These are phyloP conservation scores for Coemansia sp. DNA, from an alignment of 192 early-diverging fungal species.

Conservation along the genomic window DNA sequence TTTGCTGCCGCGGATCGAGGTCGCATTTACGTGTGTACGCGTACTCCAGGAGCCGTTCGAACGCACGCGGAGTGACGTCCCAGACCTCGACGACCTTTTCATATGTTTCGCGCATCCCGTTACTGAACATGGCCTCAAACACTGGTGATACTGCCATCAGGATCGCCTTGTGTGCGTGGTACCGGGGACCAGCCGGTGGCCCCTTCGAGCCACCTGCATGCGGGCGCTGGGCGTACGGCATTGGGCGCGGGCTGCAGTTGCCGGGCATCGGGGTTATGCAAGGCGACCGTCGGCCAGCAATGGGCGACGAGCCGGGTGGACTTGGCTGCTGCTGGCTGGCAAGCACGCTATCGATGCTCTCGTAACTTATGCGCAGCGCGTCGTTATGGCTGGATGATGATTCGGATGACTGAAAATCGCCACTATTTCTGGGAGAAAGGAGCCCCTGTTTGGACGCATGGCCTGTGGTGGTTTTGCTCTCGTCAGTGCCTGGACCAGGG, in stretches of 20 bases:
- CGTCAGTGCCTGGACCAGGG: conserved; percentile 24
- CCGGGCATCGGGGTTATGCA: conserved; percentile 51
- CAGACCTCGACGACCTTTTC: conserved; percentile 46
- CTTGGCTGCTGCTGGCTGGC: conserved; percentile 17
- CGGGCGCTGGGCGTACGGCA: conserved; percentile 31
- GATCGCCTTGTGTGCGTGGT: conserved; percentile 56
- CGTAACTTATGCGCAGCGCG: conserved; percentile 27
- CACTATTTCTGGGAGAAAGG: conserved; percentile 29
- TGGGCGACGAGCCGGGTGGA: conserved; percentile 15
- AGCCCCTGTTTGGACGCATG: conserved; percentile 15
- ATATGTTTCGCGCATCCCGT: conserved; percentile 60
- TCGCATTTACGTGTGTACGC: conserved; percentile 50
- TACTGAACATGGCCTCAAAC: conserved; percentile 60
- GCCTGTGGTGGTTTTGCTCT: not conserved
- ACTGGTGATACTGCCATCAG: conserved; percentile 54
- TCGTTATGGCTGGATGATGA: conserved; percentile 4
- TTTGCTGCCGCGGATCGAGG: not conserved
- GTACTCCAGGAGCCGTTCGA: conserved; percentile 50
- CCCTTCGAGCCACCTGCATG: conserved; percentile 12
- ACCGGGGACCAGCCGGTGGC: conserved; percentile 25
- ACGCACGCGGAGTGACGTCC: conserved; percentile 53
- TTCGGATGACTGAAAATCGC: conserved; percentile 16
- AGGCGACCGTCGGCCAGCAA: conserved; percentile 9
- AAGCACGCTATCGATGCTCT: conserved; percentile 4
- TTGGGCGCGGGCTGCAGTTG: conserved; percentile 29